phyloP scores from a whole-genome alignment of 768 basidiomycete genomes.

The Mycena venus region DNA sequence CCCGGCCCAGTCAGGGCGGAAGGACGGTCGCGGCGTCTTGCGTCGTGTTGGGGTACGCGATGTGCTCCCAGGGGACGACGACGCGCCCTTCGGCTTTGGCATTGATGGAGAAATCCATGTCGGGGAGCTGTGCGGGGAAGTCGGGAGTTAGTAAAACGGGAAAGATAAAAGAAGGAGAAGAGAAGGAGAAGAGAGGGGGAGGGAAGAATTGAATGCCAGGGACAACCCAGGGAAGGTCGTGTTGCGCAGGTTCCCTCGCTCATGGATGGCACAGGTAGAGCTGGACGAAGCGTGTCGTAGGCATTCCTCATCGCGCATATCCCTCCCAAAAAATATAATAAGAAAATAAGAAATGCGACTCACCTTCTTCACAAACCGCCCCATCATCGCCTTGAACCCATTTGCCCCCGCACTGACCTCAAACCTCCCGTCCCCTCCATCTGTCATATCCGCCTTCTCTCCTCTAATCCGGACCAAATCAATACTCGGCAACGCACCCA shows the following conservation, averaged over 20 bases:
- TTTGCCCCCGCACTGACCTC: slow-evolving; percentile 82
- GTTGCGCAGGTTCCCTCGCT: too few species aligned
- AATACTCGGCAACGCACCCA: slow-evolving; percentile 84
- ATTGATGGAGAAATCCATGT: slow-evolving; percentile 96
- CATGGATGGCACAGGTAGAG: too few species aligned
- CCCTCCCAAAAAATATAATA: too few species aligned
- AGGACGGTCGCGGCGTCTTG: neutral
- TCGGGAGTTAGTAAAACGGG: neutral
- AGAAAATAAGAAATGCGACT: too few species aligned
- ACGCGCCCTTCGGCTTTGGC: slow-evolving; percentile 94
- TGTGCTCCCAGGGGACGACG: slow-evolving; percentile 92
- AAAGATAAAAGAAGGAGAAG: neutral
- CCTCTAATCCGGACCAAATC: slow-evolving; percentile 84
- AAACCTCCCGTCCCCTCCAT: slow-evolving; percentile 66
- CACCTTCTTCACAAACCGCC: slow-evolving; percentile 76
- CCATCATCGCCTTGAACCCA: slow-evolving; percentile 83
- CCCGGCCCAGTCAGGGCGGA: neutral
- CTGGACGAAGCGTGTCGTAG: too few species aligned
- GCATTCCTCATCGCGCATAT: too few species aligned
- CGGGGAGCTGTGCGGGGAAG: slow-evolving; percentile 87
- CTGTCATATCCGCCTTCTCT: slow-evolving; percentile 71
- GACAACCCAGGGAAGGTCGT: too few species aligned
- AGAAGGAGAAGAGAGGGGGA: too few species aligned
- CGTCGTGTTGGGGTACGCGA: slow-evolving; percentile 80
- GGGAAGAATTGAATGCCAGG: too few species aligned